Base-by-base conservation (phyloP, 1,139 yeast species). In the Spathaspora sp. region DNA sequence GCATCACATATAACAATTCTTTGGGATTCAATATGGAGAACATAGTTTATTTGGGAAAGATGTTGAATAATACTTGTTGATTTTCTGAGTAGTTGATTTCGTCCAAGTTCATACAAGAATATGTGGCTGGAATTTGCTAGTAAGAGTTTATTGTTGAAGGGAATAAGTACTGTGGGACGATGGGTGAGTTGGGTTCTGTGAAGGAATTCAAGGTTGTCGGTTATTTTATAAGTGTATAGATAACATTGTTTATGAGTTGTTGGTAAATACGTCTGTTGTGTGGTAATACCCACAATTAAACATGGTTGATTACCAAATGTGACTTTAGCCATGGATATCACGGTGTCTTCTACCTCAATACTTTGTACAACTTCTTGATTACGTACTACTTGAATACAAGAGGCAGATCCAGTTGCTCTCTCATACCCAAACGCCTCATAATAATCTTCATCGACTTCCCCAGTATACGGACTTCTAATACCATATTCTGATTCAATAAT, bases 71-170 rank as follows among this genome's bases (percentile, higher is more conserved):
- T 67, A 48, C 80, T 64, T 1, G 79, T 68, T 0, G 85, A 72
- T 59, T 89, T 89, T 45, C 86, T 76, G 45, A 93, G 72, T 36
- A 93, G 68, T 59, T 90, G 97, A 52, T 84, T 86, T 54, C 76
- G 76, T 1, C 99, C 99, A 33, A 90, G 53, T 36, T 85, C 95
- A 60, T 78, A 90, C 7, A 89, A 56, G 17, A 89, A 68, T 26
- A 93, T 56, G 27, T 65, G 63, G n/a, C n/a, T n/a, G n/a, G n/a
- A n/a, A 43, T 76, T 73, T 0, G 76, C 95, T 0, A 79, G 85
- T 1, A 90, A 63, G 1, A 90, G 60, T 51, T 74, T 73, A 0
- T 86, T 88, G 38, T 82, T 78, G 61, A 87, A 90, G 13, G 70
- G 67, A 1, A 65, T 53, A 60, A 91, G 56, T 0, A 86, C 73